Evolutionary conservation across 345 rosid genomes (phyloP), one percentile per base, ranked within the genome.

Genomic region (Carallia brachiata): DNA sequence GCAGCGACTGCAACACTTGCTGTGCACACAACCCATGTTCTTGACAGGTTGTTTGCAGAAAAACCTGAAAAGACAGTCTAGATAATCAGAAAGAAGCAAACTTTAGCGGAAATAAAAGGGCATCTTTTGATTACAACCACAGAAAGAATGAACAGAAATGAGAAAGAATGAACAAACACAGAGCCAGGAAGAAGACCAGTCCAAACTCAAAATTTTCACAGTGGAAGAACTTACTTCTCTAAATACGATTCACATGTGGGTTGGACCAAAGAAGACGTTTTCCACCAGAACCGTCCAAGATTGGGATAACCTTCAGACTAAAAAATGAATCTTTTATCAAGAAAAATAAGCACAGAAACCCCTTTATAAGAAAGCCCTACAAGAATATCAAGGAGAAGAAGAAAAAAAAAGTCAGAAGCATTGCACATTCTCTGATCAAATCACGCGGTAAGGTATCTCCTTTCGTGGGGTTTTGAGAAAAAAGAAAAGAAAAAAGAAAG

Each of bases 21-120:
- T 84, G 31, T 89, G 88, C 54, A 85, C 88, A 84, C 97, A 95
- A 63, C 99, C 99, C 99, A 92, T 94, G 67, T 66, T 34, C 64
- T 60, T 34, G 34, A 54, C 52, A 53, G 61, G 47, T 57, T 61
- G 74, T 72, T 75, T 23, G 23, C 23, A 23, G 23, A 59, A 75
- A 75, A 23, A 55, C 1, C 59, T 23, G 0, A 9, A 55, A 23
- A 6, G 59, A 23, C 4, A 62, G 37, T 13, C 12, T 6, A 36
- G 55, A 1, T 8, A 23, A 34, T n/a, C 48, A 8, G 48, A 52
- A 62, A 65, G 37, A 59, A 19, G 54, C 27, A 74, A 71, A 52
- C 61, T 52, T 73, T 66, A 50, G 59, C 47, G 75, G 36, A 62
- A 84, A 55, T 6, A 47, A 62, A 28, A 18, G 48, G 80, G 80